phyloP scores from a whole-genome alignment of 768 basidiomycete genomes.

The Naganishia antarctica region DNA sequence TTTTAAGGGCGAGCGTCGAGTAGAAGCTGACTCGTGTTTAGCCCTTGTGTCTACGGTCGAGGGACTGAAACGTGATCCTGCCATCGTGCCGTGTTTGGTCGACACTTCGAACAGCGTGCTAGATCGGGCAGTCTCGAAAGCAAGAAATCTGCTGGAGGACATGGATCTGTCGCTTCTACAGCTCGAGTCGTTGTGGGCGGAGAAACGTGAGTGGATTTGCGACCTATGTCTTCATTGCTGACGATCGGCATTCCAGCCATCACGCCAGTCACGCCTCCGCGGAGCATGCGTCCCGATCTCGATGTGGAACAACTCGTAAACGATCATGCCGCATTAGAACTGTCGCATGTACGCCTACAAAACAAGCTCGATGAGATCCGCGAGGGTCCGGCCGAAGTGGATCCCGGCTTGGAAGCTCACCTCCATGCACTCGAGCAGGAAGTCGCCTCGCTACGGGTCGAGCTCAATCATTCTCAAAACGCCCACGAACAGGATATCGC shows the following conservation, averaged over 20 bases:
- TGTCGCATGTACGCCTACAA: background rate
- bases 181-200: conserved; percentile 1
- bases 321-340: conserved; percentile 27
- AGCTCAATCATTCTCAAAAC: conserved; percentile 33
- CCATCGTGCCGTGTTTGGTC: background rate
- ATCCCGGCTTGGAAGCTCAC: conserved; percentile 28
- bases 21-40: background rate
- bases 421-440: background rate
- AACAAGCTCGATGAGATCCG: conserved; percentile 32
- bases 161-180: conserved; percentile 8
- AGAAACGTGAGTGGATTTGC: background rate
- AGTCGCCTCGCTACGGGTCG: background rate
- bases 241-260: background rate
- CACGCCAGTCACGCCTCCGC: background rate
- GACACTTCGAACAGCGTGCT: background rate
- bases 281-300: conserved; percentile 26
- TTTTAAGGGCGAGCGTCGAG: conserved; percentile 2
- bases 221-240: background rate
- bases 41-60: conserved; percentile 2
- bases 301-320: conserved; percentile 59
- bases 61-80: conserved; percentile 5
- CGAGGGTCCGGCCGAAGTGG: background rate
- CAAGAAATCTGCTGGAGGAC: background rate
- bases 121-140: background rate
- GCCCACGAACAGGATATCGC: conserved; percentile 36